Evolutionary conservation across 2,329 filamentous ascomycete species (phyloP), one percentile per base, ranked within the genome.

Genomic region (Geosmithia putterillii): DNA sequence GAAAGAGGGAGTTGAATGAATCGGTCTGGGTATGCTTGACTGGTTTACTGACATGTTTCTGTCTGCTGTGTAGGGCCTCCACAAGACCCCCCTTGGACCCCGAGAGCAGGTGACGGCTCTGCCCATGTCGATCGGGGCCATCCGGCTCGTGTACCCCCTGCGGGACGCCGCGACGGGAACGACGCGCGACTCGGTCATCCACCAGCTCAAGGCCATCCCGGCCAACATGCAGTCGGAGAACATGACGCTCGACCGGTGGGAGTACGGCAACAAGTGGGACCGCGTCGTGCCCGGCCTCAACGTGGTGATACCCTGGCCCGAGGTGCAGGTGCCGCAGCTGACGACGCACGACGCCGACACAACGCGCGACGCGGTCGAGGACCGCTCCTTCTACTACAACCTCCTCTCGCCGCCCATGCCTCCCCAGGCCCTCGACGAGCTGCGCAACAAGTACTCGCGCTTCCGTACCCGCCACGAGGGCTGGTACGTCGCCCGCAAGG

Each of bases 91-190:
- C 14, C 15, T 42, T 7, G 22, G 18, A 36, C 12, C 17, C n/a
- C 15, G 17, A 7, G 35, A 14, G n/a, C 23, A 40, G 10, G 22
- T 17, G 19, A 17, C n/a, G 14, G n/a, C 58, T 2, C 57, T 63
- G 54, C 62, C 79, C 25, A 60, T 94, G 25, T 72, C 83, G 43
- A 71, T 94, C 54, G 73, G 76, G 28, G 71, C 84, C 47, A 71
- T 96, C 49, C 85, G 86, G 45, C 84, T 95, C 28, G 86, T 96
- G 41, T 79, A 86, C 56, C 80, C 86, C 19, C 68, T 94, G 43
- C 69, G 70, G 41, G 76, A 92, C 58, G 71, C 76, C 15, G 62
- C 66, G 49, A 84, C 82, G 12, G 80, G 81, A 54, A 54, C 64
- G 22, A 73, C 73, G 38, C 76, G 77, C 56, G 89, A 96, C 58